Percentiles rank a stretch among this genome's conserved stretches.
Conservation (phyloP, 441 rosid species). For the Isatis lusitanica region DNA sequence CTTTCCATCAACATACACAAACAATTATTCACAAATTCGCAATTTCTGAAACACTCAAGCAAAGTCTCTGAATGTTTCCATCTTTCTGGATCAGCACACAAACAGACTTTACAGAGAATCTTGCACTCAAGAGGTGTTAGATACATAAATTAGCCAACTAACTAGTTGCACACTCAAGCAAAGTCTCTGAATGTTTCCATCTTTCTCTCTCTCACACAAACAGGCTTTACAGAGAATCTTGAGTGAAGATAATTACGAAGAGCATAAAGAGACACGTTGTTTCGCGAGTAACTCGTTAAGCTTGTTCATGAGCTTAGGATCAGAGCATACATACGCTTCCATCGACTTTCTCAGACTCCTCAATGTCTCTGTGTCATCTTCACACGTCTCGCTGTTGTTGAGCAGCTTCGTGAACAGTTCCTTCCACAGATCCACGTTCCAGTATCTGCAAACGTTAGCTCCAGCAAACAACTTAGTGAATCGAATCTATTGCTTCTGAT, state of each 20-base stretch:
- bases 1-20: slow-evolving; percentile 7
- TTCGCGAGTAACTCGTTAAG: slow-evolving; percentile 65
- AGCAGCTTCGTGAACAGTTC: slow-evolving; percentile 67
- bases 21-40: not conserved
- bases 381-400: slow-evolving; percentile 50
- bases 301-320: slow-evolving; percentile 57
- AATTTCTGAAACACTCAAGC: too few relatives aligned
- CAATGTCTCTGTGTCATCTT: slow-evolving; percentile 49
- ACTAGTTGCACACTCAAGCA: not conserved
- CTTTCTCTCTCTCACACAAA: not conserved
- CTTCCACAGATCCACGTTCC: slow-evolving; percentile 82
- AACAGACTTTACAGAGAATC: too few relatives aligned
- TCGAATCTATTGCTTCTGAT: not conserved
- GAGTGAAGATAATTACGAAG: slow-evolving; percentile 37
- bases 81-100: too few relatives aligned
- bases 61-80: too few relatives aligned
- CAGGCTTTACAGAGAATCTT: slow-evolving; percentile 14
- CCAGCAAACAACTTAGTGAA: not conserved
- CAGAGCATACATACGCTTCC: slow-evolving; percentile 54
- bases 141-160: not conserved
- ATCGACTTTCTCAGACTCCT: slow-evolving; percentile 61
- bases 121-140: not conserved
- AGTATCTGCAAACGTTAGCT: slow-evolving; percentile 52
- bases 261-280: slow-evolving; percentile 69
- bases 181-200: slow-evolving; percentile 7